phyloP scores from a whole-genome alignment of 176 grass and related monocot genomes.

The Aegilops sharonensis region DNA sequence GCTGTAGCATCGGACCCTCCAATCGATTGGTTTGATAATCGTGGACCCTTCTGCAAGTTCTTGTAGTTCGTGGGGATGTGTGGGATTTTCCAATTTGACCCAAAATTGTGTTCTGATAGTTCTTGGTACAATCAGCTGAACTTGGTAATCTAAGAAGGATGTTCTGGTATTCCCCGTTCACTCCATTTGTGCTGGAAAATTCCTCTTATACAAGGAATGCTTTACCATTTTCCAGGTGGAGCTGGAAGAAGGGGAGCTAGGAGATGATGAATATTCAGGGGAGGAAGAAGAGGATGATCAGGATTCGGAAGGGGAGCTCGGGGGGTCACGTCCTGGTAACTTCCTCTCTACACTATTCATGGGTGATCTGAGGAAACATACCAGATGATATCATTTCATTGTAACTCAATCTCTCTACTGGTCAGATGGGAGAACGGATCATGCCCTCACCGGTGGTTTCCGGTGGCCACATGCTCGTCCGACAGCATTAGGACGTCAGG shows the following conservation, averaged over 20 bases:
- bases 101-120: not conserved
- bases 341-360: not conserved
- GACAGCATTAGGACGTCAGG: not conserved
- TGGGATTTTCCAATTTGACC: not conserved
- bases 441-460: not conserved
- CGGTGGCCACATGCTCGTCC: not conserved
- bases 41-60: not conserved
- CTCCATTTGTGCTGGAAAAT: not conserved
- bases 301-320: not conserved
- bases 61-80: too few species aligned
- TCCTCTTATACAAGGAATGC: not conserved
- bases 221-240: not conserved
- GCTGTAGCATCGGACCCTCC: not conserved
- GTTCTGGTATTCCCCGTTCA: not conserved
- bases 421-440: not conserved
- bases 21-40: not conserved
- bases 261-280: not conserved
- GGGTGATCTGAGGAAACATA: not conserved
- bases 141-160: not conserved
- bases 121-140: not conserved
- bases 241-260: not conserved
- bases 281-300: not conserved
- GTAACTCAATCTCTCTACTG: not conserved
- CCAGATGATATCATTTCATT: not conserved
- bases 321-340: not conserved